A percentile compares a stretch with the other conserved stretches of the same genome.
These are phyloP conservation scores for Gautieria morchelliformis DNA, from an alignment of 768 basidiomycete genomes.

Conservation along the genomic window DNA sequence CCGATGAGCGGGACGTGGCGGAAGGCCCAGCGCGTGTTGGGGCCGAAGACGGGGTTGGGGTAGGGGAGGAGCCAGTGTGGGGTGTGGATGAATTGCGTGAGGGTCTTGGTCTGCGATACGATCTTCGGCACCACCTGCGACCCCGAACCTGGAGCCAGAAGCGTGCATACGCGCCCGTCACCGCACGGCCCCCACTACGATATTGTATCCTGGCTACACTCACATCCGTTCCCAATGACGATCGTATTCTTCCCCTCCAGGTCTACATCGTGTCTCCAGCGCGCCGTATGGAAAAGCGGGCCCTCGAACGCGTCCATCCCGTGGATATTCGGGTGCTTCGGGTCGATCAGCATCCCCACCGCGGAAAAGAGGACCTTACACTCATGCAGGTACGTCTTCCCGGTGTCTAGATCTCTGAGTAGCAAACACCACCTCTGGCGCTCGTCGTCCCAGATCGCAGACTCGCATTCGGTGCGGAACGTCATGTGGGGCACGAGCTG, in stretches of 20 bases:
- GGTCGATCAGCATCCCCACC: constrained; percentile 11
- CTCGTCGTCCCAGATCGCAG: constrained; percentile 9
- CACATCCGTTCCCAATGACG: constrained; percentile 19
- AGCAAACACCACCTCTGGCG: constrained; percentile 12
- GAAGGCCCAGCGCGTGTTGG: constrained; percentile 2
- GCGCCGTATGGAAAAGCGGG: constrained; percentile 13
- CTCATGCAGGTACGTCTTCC: constrained; percentile 4
- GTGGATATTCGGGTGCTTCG: constrained; percentile 10
- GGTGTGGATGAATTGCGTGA: constrained; percentile 15
- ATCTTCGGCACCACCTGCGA: constrained; percentile 15
- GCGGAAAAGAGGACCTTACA: constrained; percentile 16
- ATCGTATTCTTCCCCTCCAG: constrained; percentile 15
- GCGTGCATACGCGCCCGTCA: background rate
- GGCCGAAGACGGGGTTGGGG: background rate
- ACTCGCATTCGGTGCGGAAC: constrained; percentile 8
- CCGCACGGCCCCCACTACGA: background rate
- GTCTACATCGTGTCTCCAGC: constrained; percentile 13
- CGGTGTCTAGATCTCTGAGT: constrained; percentile 10
- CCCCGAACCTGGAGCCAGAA: constrained; percentile 5
- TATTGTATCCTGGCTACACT: constrained; percentile 6
- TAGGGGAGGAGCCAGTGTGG: constrained; percentile 13
- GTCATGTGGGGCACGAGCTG: constrained; percentile 12
- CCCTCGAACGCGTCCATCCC: constrained; percentile 13
- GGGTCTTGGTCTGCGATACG: constrained; percentile 1
- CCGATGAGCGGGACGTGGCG: constrained; percentile 9